Evolutionary conservation across 441 rosid species (phyloP), one percentile per base, ranked within the genome.

Genomic region (Gossypium davidsonii): DNA sequence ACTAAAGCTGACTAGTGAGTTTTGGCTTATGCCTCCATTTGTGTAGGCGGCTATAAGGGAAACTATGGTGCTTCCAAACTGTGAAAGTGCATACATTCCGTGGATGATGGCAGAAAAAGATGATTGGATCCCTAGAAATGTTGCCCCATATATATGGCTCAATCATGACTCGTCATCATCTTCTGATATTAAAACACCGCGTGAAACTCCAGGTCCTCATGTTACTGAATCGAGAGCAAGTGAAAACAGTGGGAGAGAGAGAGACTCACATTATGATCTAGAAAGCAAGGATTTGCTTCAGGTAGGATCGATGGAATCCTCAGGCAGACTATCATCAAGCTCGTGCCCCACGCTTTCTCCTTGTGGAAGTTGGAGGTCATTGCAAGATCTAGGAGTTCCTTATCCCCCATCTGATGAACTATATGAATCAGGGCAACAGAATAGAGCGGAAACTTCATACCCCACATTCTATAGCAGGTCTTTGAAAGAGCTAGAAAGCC

Each of bases 61-160:
- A 44, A 85, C 86, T 21, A 68, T 95, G 89, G 99, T 95, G 56
- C 97, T 90, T 61, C 99, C 99, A 9, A 95, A 95, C 79, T 85
- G 91, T 68, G 97, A 91, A 79, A 85, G 86, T 65, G 12, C 88
- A 59, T 82, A 82, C 78, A 80, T 95, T 82, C 96, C 98, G 5
- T 87, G 90, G 87, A 95, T 95, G 97, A 69, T 84, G 70, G 94
- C 97, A 4, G 98, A 95, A 72, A 90, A 91, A 78, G 82, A 95
- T 73, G 98, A 95, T 78, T 95, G 99, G 98, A 85, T 87, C 20
- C 89, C 90, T 46, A 80, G 86, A 73, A 79, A 79, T 44, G 85
- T 78, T 20, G 99, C 99, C 73, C 99, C 99, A 25, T 93, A 83
- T 77, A 85, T 91, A 44, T 86, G 98, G 99, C 85, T 85, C 66